These are phyloP conservation scores for Diaporthe sp. DNA, from an alignment of 2,329 filamentous ascomycete species.

Conservation along the genomic window DNA sequence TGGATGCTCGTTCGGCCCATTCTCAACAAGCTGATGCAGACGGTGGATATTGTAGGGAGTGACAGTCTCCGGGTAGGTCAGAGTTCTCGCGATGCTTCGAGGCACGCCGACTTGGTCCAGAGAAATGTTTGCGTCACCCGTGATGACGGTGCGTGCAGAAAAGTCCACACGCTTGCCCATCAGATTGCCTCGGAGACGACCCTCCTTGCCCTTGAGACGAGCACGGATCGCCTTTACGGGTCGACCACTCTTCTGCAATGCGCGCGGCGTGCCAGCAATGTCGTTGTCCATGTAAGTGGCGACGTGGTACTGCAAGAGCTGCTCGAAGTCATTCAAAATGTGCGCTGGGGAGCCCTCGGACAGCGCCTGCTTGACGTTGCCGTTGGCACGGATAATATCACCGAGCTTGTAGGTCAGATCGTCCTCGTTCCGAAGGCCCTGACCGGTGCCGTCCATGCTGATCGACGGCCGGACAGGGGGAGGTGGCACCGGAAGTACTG, in stretches of 20 bases:
- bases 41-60: slow-evolving; percentile 98
- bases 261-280: slow-evolving; percentile 94
- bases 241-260: slow-evolving; percentile 95
- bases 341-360: slow-evolving; percentile 93
- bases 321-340: slow-evolving; percentile 91
- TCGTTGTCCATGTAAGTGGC: slow-evolving; percentile 99
- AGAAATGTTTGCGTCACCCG: slow-evolving; percentile 95
- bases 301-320: slow-evolving; percentile 95
- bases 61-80: slow-evolving; percentile 97
- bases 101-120: slow-evolving; percentile 98
- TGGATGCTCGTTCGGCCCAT: slow-evolving; percentile 94
- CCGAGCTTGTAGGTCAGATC: slow-evolving; percentile 99
- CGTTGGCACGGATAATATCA: slow-evolving; percentile 98
- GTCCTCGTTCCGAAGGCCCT: slow-evolving; percentile 95
- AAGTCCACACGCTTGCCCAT: slow-evolving; percentile 99
- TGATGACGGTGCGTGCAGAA: slow-evolving; percentile 99
- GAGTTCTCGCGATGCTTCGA: slow-evolving; percentile 88
- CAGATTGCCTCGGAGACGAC: slow-evolving; percentile 95
- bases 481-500: slow-evolving; percentile 93
- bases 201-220: slow-evolving; percentile 98
- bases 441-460: slow-evolving; percentile 93
- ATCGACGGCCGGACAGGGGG: slow-evolving; percentile 97
- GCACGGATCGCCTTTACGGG: slow-evolving; percentile 97
- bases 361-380: slow-evolving; percentile 91
- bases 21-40: slow-evolving; percentile 88